These are phyloP conservation scores for Ciborinia camelliae DNA, from an alignment of 2,329 filamentous ascomycete species.

Conservation along the genomic window DNA sequence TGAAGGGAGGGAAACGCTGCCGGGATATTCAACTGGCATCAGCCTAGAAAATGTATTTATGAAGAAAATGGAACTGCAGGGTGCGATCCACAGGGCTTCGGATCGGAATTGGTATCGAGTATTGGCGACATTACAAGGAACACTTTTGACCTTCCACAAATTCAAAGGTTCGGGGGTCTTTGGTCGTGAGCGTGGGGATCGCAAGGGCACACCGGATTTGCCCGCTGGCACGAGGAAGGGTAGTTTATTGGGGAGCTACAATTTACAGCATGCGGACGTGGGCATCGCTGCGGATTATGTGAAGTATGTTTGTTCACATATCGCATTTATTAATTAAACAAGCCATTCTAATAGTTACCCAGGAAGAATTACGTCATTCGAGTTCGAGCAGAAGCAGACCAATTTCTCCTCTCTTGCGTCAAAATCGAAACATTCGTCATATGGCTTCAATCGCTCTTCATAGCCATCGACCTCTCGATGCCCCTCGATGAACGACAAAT, in stretches of 20 bases:
- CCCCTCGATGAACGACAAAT: slow-evolving; percentile 68
- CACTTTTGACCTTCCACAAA: slow-evolving; percentile 62
- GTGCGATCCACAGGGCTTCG: slow-evolving; percentile 59
- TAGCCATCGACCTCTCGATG: slow-evolving; percentile 68
- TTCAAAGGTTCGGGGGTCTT: slow-evolving; percentile 57
- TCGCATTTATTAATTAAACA: not conserved
- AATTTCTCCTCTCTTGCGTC: slow-evolving; percentile 66
- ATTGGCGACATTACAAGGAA: slow-evolving; percentile 64
- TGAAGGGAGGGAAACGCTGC: slow-evolving; percentile 47
- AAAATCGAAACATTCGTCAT: slow-evolving; percentile 63
- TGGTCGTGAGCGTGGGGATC: slow-evolving; percentile 46
- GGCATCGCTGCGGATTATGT: slow-evolving; percentile 70
- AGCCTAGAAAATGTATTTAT: slow-evolving; percentile 55
- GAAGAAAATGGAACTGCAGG: slow-evolving; percentile 64
- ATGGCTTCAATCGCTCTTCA: slow-evolving; percentile 66
- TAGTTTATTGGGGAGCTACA: slow-evolving; percentile 63
- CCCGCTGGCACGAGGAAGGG: slow-evolving; percentile 52
- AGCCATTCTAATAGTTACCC: not conserved
- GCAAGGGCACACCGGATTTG: slow-evolving; percentile 48
- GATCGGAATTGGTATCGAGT: slow-evolving; percentile 62
- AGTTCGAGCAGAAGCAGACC: slow-evolving; percentile 69
- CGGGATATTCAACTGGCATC: slow-evolving; percentile 56
- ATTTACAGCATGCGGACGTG: slow-evolving; percentile 70
- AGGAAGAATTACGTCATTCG: slow-evolving; percentile 60
- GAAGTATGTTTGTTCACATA: slow-evolving; percentile 50